Base-by-base conservation (phyloP, 257 asterid genomes). In the Orobanche coerulescens region DNA sequence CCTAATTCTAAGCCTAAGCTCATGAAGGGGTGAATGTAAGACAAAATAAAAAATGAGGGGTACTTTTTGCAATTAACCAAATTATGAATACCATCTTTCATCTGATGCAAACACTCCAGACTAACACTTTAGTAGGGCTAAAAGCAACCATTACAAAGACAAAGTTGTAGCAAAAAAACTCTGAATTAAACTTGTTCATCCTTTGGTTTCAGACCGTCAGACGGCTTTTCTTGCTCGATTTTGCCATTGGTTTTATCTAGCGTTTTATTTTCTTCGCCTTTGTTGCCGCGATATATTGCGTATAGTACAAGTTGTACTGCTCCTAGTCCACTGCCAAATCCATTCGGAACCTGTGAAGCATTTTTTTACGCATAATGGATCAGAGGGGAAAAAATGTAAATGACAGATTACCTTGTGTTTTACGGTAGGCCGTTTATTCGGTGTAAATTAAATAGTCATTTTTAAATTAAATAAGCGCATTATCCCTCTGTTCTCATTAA, bases 291-390 rank as follows among this genome's bases (percentile, higher is more conserved):
- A 72, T 87, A 88, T 10, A 83, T 73, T 16, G 85, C 84, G 37
- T 85, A 91, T 10, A 91, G 69, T 55, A 87, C 80, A 49, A 90
- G 85, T 59, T 91, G 96, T 72, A 82, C 79, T 1, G 82, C 26
- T 23, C 96, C 97, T 73, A 87, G 70, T 59, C 78, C 87, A 44
- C 76, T 16, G 47, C 92, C 96, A 54, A 87, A 78, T 22, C 95
- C 97, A 70, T 91, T 91, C 1, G 96, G 87, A 49, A 87, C 71
- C 97, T 90, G 82, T 46, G 39, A 50, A 62, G 9, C 19, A n/a
- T 33, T 19, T 2, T 44, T 42, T 8, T 44, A 31, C 3, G 28
- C 47, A 31, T 54, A 31, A n/a, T n/a, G 66, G 49, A 16, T 44
- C 14, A 53, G 46, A 19, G 16, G 11, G 26, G 7, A 34, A 33